Evolutionary conservation across 495 filamentous ascomycete species (phyloP).

Genomic region (Penicillium lividum): DNA sequence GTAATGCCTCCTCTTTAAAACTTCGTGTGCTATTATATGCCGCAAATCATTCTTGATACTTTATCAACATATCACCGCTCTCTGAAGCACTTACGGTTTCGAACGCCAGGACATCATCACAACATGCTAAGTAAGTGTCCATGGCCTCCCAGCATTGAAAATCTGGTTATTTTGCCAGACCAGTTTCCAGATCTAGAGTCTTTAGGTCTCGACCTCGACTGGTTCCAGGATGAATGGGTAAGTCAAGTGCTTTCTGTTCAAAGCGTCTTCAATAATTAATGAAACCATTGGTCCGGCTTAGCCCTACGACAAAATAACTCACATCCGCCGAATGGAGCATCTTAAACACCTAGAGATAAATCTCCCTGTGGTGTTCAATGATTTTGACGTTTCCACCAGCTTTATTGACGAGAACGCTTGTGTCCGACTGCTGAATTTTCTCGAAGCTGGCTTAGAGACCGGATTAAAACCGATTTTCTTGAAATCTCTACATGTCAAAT

Average conservation of each 20-base stretch:
- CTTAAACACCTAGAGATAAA: constrained; percentile 4
- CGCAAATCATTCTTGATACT: constrained; percentile 3
- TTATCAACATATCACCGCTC: neutral
- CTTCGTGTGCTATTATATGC: neutral
- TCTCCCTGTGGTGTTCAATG: neutral
- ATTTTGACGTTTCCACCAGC: no score
- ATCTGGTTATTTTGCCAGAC: neutral
- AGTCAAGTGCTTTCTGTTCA: no score
- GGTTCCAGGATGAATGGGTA: neutral
- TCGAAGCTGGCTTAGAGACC: no score
- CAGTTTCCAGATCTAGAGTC: neutral
- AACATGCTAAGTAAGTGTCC: neutral
- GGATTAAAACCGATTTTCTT: neutral
- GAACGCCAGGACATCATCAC: neutral
- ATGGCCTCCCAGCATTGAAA: constrained; percentile 2
- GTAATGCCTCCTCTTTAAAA: neutral
- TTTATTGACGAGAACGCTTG: no score
- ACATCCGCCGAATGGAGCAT: constrained; percentile 1
- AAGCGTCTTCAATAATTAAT: neutral
- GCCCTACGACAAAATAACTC: neutral
- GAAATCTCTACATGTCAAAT: neutral
- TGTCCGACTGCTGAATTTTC: no score
- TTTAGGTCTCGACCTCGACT: constrained; percentile 1
- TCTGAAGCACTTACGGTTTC: constrained; percentile 5
- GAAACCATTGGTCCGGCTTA: neutral